These are phyloP conservation scores for Amphirosellinia nigrospora DNA, from an alignment of 495 filamentous ascomycete genomes.

Conservation along the genomic window DNA sequence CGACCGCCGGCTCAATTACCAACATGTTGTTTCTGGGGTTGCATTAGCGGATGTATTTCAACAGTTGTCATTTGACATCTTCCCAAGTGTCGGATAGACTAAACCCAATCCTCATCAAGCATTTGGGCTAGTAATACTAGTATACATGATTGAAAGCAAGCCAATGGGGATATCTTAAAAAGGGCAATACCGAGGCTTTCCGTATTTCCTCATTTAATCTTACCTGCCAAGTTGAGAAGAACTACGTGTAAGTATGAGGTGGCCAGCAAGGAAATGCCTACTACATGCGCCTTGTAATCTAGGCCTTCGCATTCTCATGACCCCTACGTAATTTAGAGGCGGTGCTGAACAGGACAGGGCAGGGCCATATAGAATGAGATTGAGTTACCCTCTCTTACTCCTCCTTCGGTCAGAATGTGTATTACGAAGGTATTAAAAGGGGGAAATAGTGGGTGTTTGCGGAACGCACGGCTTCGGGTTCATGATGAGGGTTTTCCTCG, in stretches of 20 bases:
- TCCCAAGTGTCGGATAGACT: background rate
- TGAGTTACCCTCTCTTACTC: background rate
- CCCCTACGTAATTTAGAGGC: background rate
- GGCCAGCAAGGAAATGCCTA: background rate
- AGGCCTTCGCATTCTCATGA: background rate
- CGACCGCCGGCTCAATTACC: background rate
- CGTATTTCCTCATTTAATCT: background rate
- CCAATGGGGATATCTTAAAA: background rate
- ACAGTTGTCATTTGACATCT: background rate
- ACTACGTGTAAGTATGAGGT: too few species aligned
- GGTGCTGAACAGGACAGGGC: background rate
- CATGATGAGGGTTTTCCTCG: too few species aligned
- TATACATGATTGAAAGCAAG: background rate
- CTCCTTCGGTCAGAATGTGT: too few species aligned
- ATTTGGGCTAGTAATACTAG: background rate
- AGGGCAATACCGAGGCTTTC: background rate
- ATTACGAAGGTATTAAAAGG: too few species aligned
- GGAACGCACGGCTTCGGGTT: too few species aligned
- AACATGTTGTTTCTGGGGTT: background rate
- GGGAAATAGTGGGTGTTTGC: too few species aligned
- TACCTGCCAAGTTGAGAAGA: slow-evolving; percentile 2
- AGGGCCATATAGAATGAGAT: background rate
- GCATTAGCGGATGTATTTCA: background rate
- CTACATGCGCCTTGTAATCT: background rate
- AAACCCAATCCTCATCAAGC: background rate